Percentiles rank a stretch among this genome's conserved stretches.
Evolutionary conservation across 805 yeast genomes (phyloP).

Genomic region (Tetrapisispora fleetii): DNA sequence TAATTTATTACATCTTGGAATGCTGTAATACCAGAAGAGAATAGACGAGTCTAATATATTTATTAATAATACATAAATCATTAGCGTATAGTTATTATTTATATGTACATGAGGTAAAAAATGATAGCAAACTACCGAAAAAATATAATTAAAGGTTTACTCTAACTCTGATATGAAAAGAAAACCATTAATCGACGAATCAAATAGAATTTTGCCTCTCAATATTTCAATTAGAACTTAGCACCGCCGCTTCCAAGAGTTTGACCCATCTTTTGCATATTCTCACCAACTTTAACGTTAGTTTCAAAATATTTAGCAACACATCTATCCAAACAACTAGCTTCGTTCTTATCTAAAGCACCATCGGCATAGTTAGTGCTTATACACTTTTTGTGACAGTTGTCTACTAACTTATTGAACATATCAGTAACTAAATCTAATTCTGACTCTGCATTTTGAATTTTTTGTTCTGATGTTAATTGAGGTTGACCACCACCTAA

Average conservation of each 20-base stretch:
- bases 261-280: slow-evolving; percentile 45
- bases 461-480: slow-evolving; percentile 61
- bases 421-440: slow-evolving; percentile 94
- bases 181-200: neutral
- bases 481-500: slow-evolving; percentile 76
- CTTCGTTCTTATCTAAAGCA: slow-evolving; percentile 68
- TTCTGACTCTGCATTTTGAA: slow-evolving; percentile 91
- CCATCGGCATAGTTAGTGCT: slow-evolving; percentile 52
- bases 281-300: slow-evolving; percentile 88
- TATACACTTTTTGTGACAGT: slow-evolving; percentile 84
- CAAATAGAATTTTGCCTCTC: neutral
- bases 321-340: slow-evolving; percentile 88
- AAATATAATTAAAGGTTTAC: neutral
- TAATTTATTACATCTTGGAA: neutral
- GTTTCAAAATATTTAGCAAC: slow-evolving; percentile 92
- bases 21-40: neutral
- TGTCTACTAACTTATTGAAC: slow-evolving; percentile 87
- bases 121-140: neutral
- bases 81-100: neutral
- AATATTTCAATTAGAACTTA: slow-evolving; percentile 11
- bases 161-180: neutral
- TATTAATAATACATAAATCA: too few species aligned
- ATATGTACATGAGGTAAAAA: neutral
- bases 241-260: slow-evolving; percentile 30
- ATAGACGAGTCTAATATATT: too few species aligned